phyloP scores from a whole-genome alignment of 306 rosid genomes.

The Crotalaria pallida region DNA sequence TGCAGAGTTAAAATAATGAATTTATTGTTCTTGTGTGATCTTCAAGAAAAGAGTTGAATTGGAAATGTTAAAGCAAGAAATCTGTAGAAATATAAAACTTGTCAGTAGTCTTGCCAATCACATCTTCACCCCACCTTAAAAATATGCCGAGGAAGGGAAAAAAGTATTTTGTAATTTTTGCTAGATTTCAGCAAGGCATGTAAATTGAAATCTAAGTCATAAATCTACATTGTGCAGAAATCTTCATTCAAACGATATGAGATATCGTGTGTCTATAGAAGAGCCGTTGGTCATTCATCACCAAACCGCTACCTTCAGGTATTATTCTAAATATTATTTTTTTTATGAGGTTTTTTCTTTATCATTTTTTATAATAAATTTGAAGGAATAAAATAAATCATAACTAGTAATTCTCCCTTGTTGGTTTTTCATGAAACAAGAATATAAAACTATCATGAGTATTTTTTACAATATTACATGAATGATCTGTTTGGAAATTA shows the following conservation, averaged over 20 bases:
- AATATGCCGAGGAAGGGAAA: slow-evolving; percentile 1
- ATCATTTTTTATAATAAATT: background rate
- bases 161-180: background rate
- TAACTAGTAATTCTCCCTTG: background rate
- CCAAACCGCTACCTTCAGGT: slow-evolving; percentile 97
- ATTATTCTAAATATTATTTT: slow-evolving; percentile 9
- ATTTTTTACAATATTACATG: slow-evolving; percentile 1
- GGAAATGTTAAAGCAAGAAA: background rate
- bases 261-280: slow-evolving; percentile 72
- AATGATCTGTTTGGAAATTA: slow-evolving; percentile 8
- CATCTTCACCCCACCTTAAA: background rate
- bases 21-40: background rate
- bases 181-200: slow-evolving; percentile 15
- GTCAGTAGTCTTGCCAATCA: background rate
- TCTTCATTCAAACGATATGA: slow-evolving; percentile 86
- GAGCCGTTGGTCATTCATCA: slow-evolving; percentile 89
- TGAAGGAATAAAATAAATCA: background rate
- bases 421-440: slow-evolving; percentile 6
- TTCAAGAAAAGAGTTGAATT: slow-evolving; percentile 8
- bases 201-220: slow-evolving; percentile 16
- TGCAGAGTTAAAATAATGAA: background rate
- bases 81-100: background rate
- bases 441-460: background rate
- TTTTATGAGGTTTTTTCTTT: slow-evolving; percentile 1
- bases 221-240: slow-evolving; percentile 48